Percentiles rank a stretch among this genome's conserved stretches.
Evolutionary conservation across 805 yeast genomes (phyloP).

Genomic region (Deakozyma indianensis): DNA sequence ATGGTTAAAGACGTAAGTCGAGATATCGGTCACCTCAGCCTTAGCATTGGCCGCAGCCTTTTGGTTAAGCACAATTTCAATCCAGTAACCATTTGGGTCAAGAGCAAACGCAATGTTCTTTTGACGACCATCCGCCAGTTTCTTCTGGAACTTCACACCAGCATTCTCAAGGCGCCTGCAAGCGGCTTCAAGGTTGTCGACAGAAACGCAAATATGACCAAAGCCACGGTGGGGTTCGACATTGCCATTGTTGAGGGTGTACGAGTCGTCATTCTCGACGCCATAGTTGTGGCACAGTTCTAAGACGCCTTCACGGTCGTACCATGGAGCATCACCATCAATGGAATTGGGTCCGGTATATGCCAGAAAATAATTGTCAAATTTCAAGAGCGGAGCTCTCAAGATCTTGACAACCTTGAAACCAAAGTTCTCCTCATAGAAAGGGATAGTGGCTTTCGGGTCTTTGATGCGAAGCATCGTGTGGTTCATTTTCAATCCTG

Average conservation of each 20-base stretch:
- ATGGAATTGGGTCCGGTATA: conserved; percentile 31
- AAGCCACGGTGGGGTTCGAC: conserved; percentile 76
- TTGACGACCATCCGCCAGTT: conserved; percentile 79
- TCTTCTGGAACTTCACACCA: conserved; percentile 71
- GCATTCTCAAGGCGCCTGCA: conserved; percentile 43
- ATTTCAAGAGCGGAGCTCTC: conserved; percentile 40
- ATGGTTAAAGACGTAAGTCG: conserved; percentile 56
- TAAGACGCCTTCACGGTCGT: conserved; percentile 46
- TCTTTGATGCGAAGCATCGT: conserved; percentile 64
- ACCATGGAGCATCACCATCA: conserved; percentile 25
- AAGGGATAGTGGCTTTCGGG: conserved; percentile 55
- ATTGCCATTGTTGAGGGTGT: conserved; percentile 65
- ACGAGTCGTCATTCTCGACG: conserved; percentile 41
- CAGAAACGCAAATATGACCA: conserved; percentile 86
- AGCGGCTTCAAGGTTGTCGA: conserved; percentile 54
- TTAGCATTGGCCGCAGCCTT: conserved; percentile 23
- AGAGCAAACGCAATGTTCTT: conserved; percentile 84
- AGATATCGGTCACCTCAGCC: conserved; percentile 8
- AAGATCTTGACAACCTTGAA: conserved; percentile 43
- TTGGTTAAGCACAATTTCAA: conserved; percentile 63
- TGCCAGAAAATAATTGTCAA: conserved; percentile 57
- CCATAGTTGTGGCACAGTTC: conserved; percentile 79
- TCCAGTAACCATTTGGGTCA: conserved; percentile 97
- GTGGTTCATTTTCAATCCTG: conserved; percentile 16
- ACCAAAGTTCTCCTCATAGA: conserved; percentile 64